phyloP scores from a whole-genome alignment of 257 asterid genomes.

The Henckelia pumila region DNA sequence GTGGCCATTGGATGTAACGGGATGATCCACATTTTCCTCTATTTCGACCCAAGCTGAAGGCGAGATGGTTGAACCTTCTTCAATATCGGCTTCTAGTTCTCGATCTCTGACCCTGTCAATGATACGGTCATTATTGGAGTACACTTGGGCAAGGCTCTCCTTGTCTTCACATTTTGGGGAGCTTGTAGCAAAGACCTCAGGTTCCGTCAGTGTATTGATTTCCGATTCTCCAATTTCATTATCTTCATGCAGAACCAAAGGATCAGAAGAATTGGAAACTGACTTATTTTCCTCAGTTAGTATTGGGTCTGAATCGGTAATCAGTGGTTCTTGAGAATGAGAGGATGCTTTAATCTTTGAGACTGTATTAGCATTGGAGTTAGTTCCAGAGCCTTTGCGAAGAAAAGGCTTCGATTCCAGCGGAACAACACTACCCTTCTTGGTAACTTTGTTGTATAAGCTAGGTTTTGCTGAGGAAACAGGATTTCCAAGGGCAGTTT shows the following conservation, averaged over 20 bases:
- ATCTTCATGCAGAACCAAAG: conserved; percentile 45
- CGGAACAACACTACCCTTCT: conserved; percentile 91
- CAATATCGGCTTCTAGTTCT: conserved; percentile 40
- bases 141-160: conserved; percentile 40
- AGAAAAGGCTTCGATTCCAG: conserved; percentile 90
- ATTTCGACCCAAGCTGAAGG: conserved; percentile 93
- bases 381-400: conserved; percentile 72
- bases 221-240: conserved; percentile 31
- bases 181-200: conserved; percentile 31
- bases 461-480: conserved; percentile 58
- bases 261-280: conserved; percentile 39
- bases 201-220: conserved; percentile 27
- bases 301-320: conserved; percentile 30
- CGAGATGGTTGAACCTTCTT: conserved; percentile 71
- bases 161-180: conserved; percentile 42
- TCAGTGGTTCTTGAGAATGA: conserved; percentile 43
- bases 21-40: conserved; percentile 67
- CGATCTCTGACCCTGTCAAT: conserved; percentile 33
- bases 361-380: conserved; percentile 44
- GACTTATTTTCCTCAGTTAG: conserved; percentile 41
- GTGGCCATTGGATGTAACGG: conserved; percentile 33
- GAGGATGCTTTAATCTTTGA: conserved; percentile 48
- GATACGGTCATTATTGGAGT: conserved; percentile 22
- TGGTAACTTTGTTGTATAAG: conserved; percentile 66
- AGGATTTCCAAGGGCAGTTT: conserved; percentile 45